Evolutionary conservation across 345 rosid genomes (phyloP).

Genomic region (Camelina laxa): DNA sequence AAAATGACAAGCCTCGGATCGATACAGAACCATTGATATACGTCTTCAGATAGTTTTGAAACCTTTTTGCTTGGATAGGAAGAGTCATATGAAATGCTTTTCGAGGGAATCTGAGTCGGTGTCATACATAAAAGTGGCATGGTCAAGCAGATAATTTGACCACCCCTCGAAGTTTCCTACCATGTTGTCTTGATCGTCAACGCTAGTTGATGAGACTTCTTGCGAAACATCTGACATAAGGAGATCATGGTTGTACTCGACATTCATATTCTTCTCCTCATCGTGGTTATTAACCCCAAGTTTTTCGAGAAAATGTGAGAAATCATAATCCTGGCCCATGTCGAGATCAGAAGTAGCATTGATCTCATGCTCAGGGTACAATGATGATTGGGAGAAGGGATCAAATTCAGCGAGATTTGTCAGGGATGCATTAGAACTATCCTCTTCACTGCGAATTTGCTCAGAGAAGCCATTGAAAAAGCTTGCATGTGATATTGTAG

Average conservation of each 20-base stretch:
- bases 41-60: conserved; percentile 9
- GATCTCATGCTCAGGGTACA: conserved; percentile 35
- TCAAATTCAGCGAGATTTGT: conserved; percentile 14
- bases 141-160: conserved; percentile 41
- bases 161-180: conserved; percentile 35
- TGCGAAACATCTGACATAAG: conserved; percentile 40
- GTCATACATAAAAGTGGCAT: conserved; percentile 25
- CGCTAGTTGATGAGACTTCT: conserved; percentile 47
- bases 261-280: conserved; percentile 30
- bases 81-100: conserved; percentile 25
- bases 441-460: conserved; percentile 22
- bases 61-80: conserved; percentile 26
- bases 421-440: conserved; percentile 21
- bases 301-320: conserved; percentile 38
- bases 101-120: conserved; percentile 38
- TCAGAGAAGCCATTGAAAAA: conserved; percentile 35
- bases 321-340: conserved; percentile 29
- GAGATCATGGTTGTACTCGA: conserved; percentile 19
- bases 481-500: conserved; percentile 27
- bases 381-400: conserved; percentile 26
- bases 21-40: conserved; percentile 11
- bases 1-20: background rate
- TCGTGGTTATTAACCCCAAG: conserved; percentile 18
- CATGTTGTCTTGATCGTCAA: conserved; percentile 41
- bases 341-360: conserved; percentile 29